These are phyloP conservation scores for Tuber melanosporum DNA, from an alignment of 495 filamentous ascomycete genomes.

Conservation along the genomic window DNA sequence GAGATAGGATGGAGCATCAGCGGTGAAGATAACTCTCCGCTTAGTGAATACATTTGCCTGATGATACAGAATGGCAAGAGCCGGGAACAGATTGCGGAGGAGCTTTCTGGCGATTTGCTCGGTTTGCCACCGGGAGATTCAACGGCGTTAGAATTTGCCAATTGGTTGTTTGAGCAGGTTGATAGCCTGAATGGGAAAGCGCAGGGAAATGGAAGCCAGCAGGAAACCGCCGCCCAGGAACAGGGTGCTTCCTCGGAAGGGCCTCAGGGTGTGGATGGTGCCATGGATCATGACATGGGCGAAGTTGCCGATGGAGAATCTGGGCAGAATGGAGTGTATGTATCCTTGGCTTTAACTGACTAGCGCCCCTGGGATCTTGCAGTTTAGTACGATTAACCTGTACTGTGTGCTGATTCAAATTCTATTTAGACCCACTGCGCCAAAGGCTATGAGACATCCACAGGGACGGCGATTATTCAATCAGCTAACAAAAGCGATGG, in stretches of 20 bases:
- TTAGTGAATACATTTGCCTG: conserved; percentile 91
- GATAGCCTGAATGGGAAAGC: conserved; percentile 53
- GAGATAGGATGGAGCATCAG: conserved; percentile 87
- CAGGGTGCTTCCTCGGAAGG: conserved; percentile 30
- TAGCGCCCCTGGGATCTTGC: conserved; percentile 19
- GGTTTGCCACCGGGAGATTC: conserved; percentile 75
- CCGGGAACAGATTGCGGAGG: conserved; percentile 77
- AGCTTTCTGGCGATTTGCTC: conserved; percentile 83
- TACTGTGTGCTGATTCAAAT: conserved; percentile 26
- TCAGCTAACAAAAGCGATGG: conserved; percentile 81
- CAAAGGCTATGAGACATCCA: conserved; percentile 83
- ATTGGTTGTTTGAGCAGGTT: conserved; percentile 86
- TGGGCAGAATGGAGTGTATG: conserved; percentile 62
- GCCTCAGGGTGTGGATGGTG: conserved; percentile 20
- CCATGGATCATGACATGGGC: conserved; percentile 64
- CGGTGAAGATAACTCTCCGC: conserved; percentile 68
- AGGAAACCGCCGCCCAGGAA: conserved; percentile 39
- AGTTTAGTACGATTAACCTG: neutral
- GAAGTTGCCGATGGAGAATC: conserved; percentile 48
- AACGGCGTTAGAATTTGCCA: conserved; percentile 73
- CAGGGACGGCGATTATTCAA: conserved; percentile 69
- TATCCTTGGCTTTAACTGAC: conserved; percentile 25
- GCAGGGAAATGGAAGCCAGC: conserved; percentile 47
- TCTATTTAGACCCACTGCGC: conserved; percentile 76
- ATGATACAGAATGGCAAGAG: conserved; percentile 95